A percentile compares a stretch with the other conserved stretches of the same genome.
Conservation (phyloP, 2,329 filamentous ascomycete species). For the Aspergillus aculeatinus region DNA sequence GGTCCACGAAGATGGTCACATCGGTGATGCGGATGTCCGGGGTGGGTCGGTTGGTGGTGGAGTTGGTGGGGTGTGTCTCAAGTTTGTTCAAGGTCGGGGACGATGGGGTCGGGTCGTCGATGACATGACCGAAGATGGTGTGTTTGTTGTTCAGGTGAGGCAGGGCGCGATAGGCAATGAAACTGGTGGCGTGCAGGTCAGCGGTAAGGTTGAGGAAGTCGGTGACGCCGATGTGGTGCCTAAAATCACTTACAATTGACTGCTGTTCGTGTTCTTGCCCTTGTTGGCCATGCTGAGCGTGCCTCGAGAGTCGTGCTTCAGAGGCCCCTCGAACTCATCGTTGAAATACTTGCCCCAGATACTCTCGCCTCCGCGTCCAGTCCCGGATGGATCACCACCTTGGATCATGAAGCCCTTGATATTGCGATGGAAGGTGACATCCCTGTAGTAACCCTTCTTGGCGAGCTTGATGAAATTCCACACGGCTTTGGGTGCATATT, state of each 20-base stretch:
- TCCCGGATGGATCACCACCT: slow-evolving; percentile 90
- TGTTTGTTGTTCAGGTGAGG: slow-evolving; percentile 92
- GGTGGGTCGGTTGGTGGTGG: slow-evolving; percentile 68
- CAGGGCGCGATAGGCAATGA: slow-evolving; percentile 82
- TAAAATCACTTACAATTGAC: slow-evolving; percentile 63
- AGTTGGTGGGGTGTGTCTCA: slow-evolving; percentile 74
- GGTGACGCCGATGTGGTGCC: not conserved
- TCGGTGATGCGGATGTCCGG: slow-evolving; percentile 79
- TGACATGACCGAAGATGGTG: slow-evolving; percentile 89
- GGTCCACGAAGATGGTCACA: slow-evolving; percentile 84
- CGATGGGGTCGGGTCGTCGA: slow-evolving; percentile 60
- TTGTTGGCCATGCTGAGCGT: slow-evolving; percentile 96
- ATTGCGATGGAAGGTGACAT: slow-evolving; percentile 84
- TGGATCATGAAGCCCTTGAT: slow-evolving; percentile 98
- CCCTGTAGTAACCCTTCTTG: slow-evolving; percentile 85
- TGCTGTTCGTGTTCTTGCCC: slow-evolving; percentile 94
- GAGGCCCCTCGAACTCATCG: slow-evolving; percentile 87
- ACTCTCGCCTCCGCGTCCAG: slow-evolving; percentile 82
- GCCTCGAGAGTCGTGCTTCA: slow-evolving; percentile 78
- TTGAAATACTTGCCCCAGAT: slow-evolving; percentile 94
- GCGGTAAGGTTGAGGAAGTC: not conserved
- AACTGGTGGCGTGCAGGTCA: slow-evolving; percentile 45
- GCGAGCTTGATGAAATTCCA: slow-evolving; percentile 94
- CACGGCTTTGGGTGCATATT: slow-evolving; percentile 86
- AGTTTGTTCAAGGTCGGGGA: slow-evolving; percentile 62